phyloP scores from a whole-genome alignment of 768 basidiomycete species.

The Steccherinum ochraceum region DNA sequence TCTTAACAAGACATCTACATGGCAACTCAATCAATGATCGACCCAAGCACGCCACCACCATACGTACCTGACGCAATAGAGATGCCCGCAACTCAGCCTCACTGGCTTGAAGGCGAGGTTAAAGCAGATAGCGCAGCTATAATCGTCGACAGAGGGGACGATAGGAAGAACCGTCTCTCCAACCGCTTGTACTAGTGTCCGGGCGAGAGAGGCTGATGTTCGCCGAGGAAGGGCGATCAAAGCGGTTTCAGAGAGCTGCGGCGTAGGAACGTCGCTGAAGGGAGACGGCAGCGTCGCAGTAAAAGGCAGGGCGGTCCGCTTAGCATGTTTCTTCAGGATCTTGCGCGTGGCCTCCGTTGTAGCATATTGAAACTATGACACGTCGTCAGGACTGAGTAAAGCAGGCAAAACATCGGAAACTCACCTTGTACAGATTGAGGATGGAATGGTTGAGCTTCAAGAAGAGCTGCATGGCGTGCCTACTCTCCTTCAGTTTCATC shows the following conservation, averaged over 20 bases:
- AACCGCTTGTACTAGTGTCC: constrained; percentile 73
- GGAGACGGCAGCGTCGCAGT: constrained; percentile 26
- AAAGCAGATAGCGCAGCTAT: constrained; percentile 83
- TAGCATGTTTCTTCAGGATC: constrained; percentile 91
- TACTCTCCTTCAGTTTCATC: constrained; percentile 41
- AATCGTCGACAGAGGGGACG: constrained; percentile 77
- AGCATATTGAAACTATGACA: constrained; percentile 71
- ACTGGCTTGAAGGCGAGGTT: constrained; percentile 92
- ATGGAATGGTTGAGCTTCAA: constrained; percentile 68
- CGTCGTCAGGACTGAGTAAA: neutral
- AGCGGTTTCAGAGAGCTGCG: neutral
- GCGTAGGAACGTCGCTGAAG: constrained; percentile 3
- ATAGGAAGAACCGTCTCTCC: constrained; percentile 78
- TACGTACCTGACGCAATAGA: constrained; percentile 61
- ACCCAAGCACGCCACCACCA: neutral
- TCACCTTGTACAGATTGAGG: constrained; percentile 74
- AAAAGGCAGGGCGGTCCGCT: constrained; percentile 77
- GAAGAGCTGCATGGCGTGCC: constrained; percentile 41
- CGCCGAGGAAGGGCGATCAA: constrained; percentile 1
- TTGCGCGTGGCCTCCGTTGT: constrained; percentile 89
- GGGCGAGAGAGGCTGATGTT: constrained; percentile 38
- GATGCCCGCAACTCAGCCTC: constrained; percentile 71
- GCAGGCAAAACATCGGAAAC: constrained; percentile 3
- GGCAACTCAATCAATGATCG: neutral
- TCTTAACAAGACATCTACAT: constrained; percentile 70